Evolutionary conservation across 768 basidiomycete genomes (phyloP).

Genomic region (Rubroboletus pulcherrimus): DNA sequence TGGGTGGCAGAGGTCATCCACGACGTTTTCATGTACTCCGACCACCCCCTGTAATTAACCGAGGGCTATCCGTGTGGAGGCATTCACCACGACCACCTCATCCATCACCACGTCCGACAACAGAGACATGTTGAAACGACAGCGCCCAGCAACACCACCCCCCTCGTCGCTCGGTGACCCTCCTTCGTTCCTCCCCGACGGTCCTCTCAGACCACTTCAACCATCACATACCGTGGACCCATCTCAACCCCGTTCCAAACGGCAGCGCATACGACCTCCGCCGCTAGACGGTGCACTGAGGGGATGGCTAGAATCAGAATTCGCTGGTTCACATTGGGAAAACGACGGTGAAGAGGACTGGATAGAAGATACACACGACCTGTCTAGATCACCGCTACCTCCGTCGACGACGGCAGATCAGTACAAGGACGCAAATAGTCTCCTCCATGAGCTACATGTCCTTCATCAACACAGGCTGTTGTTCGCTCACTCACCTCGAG

Average conservation of each 20-base stretch:
- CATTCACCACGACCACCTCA: background rate
- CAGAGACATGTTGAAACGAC: constrained; percentile 51
- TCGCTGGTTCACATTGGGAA: constrained; percentile 11
- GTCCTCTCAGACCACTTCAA: constrained; percentile 10
- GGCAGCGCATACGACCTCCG: constrained; percentile 51
- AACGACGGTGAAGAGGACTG: constrained; percentile 34
- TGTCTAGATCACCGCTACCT: constrained; percentile 22
- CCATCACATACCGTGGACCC: constrained; percentile 8
- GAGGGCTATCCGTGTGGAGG: background rate
- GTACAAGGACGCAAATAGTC: constrained; percentile 61
- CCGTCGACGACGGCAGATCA: constrained; percentile 19
- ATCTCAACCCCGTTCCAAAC: constrained; percentile 41
- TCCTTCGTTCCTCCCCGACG: constrained; percentile 19
- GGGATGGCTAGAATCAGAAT: constrained; percentile 37
- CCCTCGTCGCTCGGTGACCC: constrained; percentile 30
- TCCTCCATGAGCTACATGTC: constrained; percentile 69
- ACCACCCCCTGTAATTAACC: constrained; percentile 14
- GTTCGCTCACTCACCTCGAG: constrained; percentile 25
- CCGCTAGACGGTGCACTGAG: constrained; percentile 49
- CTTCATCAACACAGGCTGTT: constrained; percentile 61
- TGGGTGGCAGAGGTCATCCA: constrained; percentile 19
- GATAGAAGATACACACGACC: constrained; percentile 33
- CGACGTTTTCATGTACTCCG: constrained; percentile 17
- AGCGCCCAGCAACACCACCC: constrained; percentile 43
- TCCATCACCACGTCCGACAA: constrained; percentile 5